Percentiles rank a stretch among this genome's conserved stretches.
Evolutionary conservation across 306 rosid genomes (phyloP).

Genomic region (Medicago ruthenica): DNA sequence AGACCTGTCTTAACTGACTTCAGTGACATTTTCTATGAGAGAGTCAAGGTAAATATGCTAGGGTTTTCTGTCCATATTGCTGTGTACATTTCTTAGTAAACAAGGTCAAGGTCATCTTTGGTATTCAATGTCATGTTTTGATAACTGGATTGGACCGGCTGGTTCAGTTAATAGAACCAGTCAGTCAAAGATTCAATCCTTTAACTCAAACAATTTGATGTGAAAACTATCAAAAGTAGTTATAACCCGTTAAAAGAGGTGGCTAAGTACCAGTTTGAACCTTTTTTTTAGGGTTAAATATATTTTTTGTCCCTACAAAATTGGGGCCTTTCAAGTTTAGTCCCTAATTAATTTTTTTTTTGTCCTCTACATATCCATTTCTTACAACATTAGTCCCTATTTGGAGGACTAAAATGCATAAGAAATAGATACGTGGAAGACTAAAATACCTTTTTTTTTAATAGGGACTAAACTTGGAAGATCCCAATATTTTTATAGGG

Average conservation of each 20-base stretch:
- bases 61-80: background rate
- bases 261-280: background rate
- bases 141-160: background rate
- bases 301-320: too few relatives aligned
- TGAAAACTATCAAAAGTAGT: background rate
- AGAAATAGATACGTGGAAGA: too few relatives aligned
- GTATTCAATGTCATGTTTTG: background rate
- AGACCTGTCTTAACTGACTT: conserved; percentile 71
- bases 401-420: too few relatives aligned
- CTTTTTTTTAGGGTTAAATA: too few relatives aligned
- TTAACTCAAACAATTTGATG: background rate
- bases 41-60: conserved; percentile 69
- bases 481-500: too few relatives aligned
- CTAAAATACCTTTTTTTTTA: too few relatives aligned
- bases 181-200: background rate
- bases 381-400: too few relatives aligned
- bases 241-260: background rate
- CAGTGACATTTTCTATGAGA: conserved; percentile 67
- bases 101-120: background rate
- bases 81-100: background rate
- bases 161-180: background rate
- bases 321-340: too few relatives aligned
- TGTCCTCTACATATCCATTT: too few relatives aligned
- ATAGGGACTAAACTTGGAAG: too few relatives aligned
- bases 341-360: too few relatives aligned